A percentile compares a stretch with the other conserved stretches of the same genome.
These are phyloP conservation scores for Jackrogersella minutella DNA, from an alignment of 495 filamentous ascomycete genomes.

Conservation along the genomic window DNA sequence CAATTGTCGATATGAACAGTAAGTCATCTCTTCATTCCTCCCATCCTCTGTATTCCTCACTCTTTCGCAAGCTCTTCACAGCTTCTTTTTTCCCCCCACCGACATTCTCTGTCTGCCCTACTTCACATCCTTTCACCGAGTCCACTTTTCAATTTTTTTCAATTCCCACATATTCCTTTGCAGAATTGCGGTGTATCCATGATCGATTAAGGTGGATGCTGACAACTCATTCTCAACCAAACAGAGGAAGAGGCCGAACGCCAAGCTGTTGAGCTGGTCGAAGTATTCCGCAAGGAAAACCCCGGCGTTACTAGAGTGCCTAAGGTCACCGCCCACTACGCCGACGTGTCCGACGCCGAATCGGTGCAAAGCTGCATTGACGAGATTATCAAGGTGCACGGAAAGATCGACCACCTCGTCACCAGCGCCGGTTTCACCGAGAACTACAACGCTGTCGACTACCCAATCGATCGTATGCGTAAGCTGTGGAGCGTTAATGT, in stretches of 20 bases:
- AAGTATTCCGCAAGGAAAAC: constrained; percentile 78
- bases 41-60: neutral
- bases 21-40: constrained; percentile 45
- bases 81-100: neutral
- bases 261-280: constrained; percentile 74
- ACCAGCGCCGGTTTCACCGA: constrained; percentile 96
- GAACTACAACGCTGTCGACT: constrained; percentile 89
- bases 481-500: constrained; percentile 96
- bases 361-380: constrained; percentile 76
- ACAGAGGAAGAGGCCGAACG: constrained; percentile 83
- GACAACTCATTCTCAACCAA: constrained; percentile 10
- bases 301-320: constrained; percentile 71
- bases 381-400: constrained; percentile 73
- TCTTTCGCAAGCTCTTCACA: neutral
- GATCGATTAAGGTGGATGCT: constrained; percentile 4
- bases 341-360: constrained; percentile 80
- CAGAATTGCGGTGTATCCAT: constrained; percentile 23
- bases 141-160: neutral
- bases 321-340: constrained; percentile 86
- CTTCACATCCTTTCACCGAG: neutral
- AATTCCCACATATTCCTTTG: constrained; percentile 13
- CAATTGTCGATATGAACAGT: constrained; percentile 94
- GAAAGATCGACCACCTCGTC: constrained; percentile 88
- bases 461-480: constrained; percentile 86
- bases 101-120: neutral